A percentile compares a stretch with the other conserved stretches of the same genome.
Evolutionary conservation across 1,284 basidiomycete species (phyloP).

Genomic region (Puccinia polysora): DNA sequence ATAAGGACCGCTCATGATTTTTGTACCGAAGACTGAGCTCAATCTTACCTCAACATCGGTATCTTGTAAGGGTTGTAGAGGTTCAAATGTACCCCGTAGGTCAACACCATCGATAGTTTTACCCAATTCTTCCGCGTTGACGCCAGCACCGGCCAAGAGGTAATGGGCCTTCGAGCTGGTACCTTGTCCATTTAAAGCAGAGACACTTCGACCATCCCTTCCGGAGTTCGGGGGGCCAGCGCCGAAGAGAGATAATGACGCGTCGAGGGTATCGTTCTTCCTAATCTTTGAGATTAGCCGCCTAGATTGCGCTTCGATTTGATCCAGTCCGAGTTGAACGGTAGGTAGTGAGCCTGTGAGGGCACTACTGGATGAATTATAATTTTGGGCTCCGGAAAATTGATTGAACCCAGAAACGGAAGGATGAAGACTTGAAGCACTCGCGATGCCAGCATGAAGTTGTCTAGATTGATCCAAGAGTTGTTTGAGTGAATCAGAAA

Average conservation of each 20-base stretch:
- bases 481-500: constrained; percentile 38
- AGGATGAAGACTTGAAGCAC: constrained; percentile 10
- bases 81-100: constrained; percentile 77
- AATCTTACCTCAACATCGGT: constrained; percentile 66
- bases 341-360: constrained; percentile 59
- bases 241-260: constrained; percentile 17
- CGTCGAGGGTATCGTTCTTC: constrained; percentile 53
- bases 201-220: constrained; percentile 45
- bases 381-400: constrained; percentile 44
- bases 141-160: constrained; percentile 79
- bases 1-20: neutral
- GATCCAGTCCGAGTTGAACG: constrained; percentile 79
- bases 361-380: constrained; percentile 63
- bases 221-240: constrained; percentile 44
- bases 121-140: constrained; percentile 75
- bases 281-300: constrained; percentile 63
- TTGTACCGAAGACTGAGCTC: too few relatives aligned
- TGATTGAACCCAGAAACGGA: constrained; percentile 18
- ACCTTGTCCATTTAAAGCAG: constrained; percentile 40
- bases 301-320: constrained; percentile 82
- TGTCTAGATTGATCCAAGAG: constrained; percentile 50
- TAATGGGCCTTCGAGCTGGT: constrained; percentile 48
- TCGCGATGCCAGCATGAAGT: constrained; percentile 45
- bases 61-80: constrained; percentile 79
- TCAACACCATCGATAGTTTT: constrained; percentile 75